Percentiles rank a stretch among this genome's conserved stretches.
Conservation (phyloP, 495 filamentous ascomycete species). For the Delitschia confertaspora region DNA sequence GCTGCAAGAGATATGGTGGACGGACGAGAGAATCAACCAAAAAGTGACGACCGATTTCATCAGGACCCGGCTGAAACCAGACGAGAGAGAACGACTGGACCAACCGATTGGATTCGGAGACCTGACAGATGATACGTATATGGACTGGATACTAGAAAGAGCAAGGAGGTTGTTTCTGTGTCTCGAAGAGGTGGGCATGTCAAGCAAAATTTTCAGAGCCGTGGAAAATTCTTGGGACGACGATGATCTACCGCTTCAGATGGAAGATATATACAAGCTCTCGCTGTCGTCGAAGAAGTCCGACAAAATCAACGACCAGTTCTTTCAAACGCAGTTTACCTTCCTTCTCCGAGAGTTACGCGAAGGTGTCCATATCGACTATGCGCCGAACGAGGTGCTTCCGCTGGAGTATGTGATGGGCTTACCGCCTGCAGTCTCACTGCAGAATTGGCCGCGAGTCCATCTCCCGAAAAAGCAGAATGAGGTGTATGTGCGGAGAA, state of each 20-base stretch:
- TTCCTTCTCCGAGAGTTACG: conserved; percentile 65
- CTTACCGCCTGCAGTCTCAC: conserved; percentile 43
- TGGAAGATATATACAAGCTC: conserved; percentile 60
- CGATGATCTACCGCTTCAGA: conserved; percentile 71
- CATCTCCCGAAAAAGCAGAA: conserved; percentile 50
- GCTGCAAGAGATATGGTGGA: conserved; percentile 58
- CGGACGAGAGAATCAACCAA: conserved; percentile 62
- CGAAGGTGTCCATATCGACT: conserved; percentile 62
- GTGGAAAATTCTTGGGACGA: conserved; percentile 86
- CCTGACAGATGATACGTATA: conserved; percentile 81
- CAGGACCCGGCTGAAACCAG: conserved; percentile 53
- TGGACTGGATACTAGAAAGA: conserved; percentile 81
- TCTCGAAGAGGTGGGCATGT: conserved; percentile 66
- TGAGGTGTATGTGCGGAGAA: conserved; percentile 59
- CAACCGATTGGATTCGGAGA: conserved; percentile 72
- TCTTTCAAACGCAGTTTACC: conserved; percentile 73
- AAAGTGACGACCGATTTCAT: conserved; percentile 66
- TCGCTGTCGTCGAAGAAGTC: conserved; percentile 52
- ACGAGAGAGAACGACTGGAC: conserved; percentile 58
- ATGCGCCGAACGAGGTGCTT: conserved; percentile 68
- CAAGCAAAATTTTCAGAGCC: conserved; percentile 76
- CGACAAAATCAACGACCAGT: conserved; percentile 58
- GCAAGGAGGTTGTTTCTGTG: conserved; percentile 76
- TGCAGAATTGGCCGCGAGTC: conserved; percentile 59
- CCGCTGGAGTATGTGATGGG: conserved; percentile 61